Evolutionary conservation across 768 basidiomycete genomes (phyloP).

Genomic region (Leccinum aurantiacum): DNA sequence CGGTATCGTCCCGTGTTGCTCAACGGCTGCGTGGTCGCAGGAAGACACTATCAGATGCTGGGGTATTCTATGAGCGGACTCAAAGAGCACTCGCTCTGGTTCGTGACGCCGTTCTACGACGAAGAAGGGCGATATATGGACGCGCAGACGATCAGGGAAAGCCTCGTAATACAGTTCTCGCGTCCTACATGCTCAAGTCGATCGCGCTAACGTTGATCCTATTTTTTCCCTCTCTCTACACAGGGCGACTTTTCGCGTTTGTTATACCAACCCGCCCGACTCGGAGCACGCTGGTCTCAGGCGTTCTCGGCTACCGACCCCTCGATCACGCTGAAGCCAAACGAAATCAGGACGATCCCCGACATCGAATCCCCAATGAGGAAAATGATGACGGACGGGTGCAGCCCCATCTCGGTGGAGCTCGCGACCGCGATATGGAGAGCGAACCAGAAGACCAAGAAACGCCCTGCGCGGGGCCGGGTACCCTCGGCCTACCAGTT

Average conservation of each 20-base stretch:
- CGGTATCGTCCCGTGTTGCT: conserved; percentile 38
- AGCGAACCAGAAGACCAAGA: conserved; percentile 34
- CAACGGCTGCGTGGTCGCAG: conserved; percentile 40
- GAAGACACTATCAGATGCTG: conserved; percentile 45
- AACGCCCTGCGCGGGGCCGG: conserved; percentile 12
- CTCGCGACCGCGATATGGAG: conserved; percentile 39
- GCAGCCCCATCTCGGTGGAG: conserved; percentile 43
- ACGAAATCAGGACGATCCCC: conserved; percentile 34
- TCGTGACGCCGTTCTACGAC: conserved; percentile 43
- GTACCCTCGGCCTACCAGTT: conserved; percentile 45
- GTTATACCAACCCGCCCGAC: conserved; percentile 42
- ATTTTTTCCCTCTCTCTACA: not conserved
- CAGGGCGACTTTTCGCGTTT: conserved; percentile 44
- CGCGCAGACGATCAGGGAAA: conserved; percentile 31
- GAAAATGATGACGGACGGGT: conserved; percentile 51
- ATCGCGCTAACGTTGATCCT: conserved; percentile 6
- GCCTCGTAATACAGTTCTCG: conserved; percentile 30
- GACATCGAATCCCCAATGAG: conserved; percentile 33
- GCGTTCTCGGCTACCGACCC: conserved; percentile 54
- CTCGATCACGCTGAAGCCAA: conserved; percentile 36
- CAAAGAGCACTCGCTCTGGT: conserved; percentile 49
- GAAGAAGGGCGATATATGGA: conserved; percentile 24
- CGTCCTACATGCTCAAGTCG: not conserved
- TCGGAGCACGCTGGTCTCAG: conserved; percentile 54
- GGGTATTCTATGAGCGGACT: conserved; percentile 57